A percentile compares a stretch with the other conserved stretches of the same genome.
phyloP scores from a whole-genome alignment of 1,139 yeast species.

The Geotrichum phurueaensis region DNA sequence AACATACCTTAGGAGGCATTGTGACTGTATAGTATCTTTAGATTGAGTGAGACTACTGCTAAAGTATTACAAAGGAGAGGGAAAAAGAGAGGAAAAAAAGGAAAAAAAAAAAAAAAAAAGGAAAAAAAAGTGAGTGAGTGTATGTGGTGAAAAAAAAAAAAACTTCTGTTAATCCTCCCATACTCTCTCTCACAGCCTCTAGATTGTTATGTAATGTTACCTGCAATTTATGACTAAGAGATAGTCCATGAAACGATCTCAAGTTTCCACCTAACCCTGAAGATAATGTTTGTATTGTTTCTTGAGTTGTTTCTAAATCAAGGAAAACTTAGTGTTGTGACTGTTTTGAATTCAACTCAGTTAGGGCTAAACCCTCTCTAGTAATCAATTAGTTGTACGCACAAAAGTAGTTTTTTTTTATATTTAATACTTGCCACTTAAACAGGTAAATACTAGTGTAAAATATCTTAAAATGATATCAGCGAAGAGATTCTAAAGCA shows the following conservation, averaged over 20 bases:
- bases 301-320: background rate
- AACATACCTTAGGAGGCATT: constrained; percentile 20
- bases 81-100: background rate
- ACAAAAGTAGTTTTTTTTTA: background rate
- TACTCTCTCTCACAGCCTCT: background rate
- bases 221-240: background rate
- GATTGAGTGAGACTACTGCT: constrained; percentile 15
- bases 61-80: background rate
- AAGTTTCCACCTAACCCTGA: background rate
- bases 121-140: constrained; percentile 10
- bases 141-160: constrained; percentile 11
- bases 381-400: background rate
- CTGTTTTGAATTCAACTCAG: background rate
- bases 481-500: no score
- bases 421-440: background rate
- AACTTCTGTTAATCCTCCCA: background rate
- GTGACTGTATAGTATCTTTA: constrained; percentile 15
- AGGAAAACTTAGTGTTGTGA: background rate
- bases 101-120: constrained; percentile 4
- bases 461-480: no score
- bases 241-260: background rate
- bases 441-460: no score
- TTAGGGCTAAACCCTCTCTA: background rate
- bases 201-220: background rate
- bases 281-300: background rate